A percentile compares a stretch with the other conserved stretches of the same genome.
phyloP scores from a whole-genome alignment of 345 rosid species.

The Camelina neglecta region DNA sequence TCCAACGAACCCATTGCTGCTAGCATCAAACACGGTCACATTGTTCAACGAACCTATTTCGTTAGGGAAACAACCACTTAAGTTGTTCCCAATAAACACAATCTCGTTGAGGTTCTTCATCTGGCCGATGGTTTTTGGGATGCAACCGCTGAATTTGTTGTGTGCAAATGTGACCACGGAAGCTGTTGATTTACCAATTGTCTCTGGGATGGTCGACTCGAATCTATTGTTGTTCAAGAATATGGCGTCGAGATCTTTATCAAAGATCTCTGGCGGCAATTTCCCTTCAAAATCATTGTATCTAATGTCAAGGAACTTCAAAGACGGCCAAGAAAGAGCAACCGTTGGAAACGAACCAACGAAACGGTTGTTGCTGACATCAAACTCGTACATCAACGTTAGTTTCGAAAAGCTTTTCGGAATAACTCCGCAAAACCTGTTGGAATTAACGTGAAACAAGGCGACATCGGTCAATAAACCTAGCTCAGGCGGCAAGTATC shows the following conservation, averaged over 20 bases:
- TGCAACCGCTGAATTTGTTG: conserved; percentile 75
- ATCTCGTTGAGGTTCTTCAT: conserved; percentile 77
- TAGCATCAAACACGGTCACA: conserved; percentile 64
- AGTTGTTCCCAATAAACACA: conserved; percentile 53
- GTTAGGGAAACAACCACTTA: conserved; percentile 77
- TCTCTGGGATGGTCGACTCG: conserved; percentile 63
- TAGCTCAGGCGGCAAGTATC: conserved; percentile 70
- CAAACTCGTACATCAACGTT: conserved; percentile 75
- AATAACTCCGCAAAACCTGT: conserved; percentile 83
- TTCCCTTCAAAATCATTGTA: conserved; percentile 81
- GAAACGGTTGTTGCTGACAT: conserved; percentile 83
- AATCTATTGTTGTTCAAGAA: conserved; percentile 86
- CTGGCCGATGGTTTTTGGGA: conserved; percentile 67
- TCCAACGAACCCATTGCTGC: conserved; percentile 59
- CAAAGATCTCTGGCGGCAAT: conserved; percentile 60
- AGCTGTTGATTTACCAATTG: conserved; percentile 67
- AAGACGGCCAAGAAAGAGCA: conserved; percentile 56
- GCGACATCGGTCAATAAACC: conserved; percentile 70
- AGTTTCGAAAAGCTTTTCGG: conserved; percentile 61
- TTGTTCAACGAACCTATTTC: conserved; percentile 63
- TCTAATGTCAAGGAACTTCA: conserved; percentile 69
- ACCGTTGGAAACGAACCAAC: conserved; percentile 75
- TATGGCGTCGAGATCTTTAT: conserved; percentile 64
- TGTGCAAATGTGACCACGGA: conserved; percentile 69
- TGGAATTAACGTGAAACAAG: conserved; percentile 71